Conservation (phyloP, 148 eudicot species). For the Bassia scoparia region DNA sequence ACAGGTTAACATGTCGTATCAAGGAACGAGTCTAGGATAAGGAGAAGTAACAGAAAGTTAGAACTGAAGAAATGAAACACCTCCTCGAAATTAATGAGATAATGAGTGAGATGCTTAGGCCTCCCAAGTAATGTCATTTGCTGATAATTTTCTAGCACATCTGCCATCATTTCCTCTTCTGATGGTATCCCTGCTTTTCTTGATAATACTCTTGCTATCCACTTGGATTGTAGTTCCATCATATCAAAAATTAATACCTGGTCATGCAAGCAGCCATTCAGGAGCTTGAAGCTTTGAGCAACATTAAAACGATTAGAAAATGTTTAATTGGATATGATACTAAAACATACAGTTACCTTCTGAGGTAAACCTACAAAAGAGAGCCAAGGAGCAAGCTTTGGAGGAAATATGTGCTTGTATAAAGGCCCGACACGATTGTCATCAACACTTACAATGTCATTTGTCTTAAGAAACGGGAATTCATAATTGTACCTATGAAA, state of each 20-base stretch:
- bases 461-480: conserved; percentile 46
- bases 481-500: conserved; percentile 41
- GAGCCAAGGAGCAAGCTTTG: conserved; percentile 52
- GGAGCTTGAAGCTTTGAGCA: neutral
- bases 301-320: neutral
- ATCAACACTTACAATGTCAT: conserved; percentile 42
- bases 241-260: conserved; percentile 29
- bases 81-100: conserved; percentile 27
- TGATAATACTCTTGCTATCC: conserved; percentile 46
- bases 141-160: conserved; percentile 31
- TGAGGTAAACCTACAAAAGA: conserved; percentile 50
- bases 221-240: conserved; percentile 45
- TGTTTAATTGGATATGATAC: neutral
- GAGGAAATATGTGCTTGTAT: conserved; percentile 61
- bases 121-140: conserved; percentile 29
- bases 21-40: no score
- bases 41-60: neutral
- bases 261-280: neutral
- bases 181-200: conserved; percentile 38
- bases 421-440: conserved; percentile 59
- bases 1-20: no score
- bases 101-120: conserved; percentile 52
- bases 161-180: conserved; percentile 41
- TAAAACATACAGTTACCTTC: conserved; percentile 23
- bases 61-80: neutral